Base-by-base conservation (phyloP, 306 rosid species). In the Sindora glabra region DNA sequence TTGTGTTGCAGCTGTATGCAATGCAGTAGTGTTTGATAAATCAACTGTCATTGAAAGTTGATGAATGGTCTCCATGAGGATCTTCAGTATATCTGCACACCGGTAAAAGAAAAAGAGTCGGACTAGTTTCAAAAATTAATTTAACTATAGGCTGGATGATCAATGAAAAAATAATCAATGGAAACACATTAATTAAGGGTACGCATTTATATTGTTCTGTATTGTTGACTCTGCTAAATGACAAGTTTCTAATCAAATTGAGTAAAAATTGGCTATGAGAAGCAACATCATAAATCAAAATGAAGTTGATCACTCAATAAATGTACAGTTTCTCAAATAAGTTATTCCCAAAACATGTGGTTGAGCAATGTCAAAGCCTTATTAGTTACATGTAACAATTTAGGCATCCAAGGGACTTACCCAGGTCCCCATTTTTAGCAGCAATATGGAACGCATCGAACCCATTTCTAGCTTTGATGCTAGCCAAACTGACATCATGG, bases 1-100 rank as follows among this genome's bases (percentile, higher is more conserved):
- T 77, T 80, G 96, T 6, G 82, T 74, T 23, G 89, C 89, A 33
- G 96, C 96, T 15, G 92, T 77, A 69, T 87, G 92, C 78, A 88
- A 68, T 9, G 87, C 89, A 45, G 96, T 88, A 61, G 85, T 84
- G 74, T 88, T 88, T 45, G 92, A 36, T 59, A 34, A 60, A 80
- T 84, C 96, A 44, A 84, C 92, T 0, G 96, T 88, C 89, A 84
- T 77, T 23, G 83, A 76, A 64, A 79, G 83, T 48, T 84, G 85
- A 15, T 89, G 89, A 58, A 84, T 68, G 45, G 79, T 82, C 64
- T 79, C 89, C 58, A 70, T 62, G 41, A 88, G 77, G 40, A 82
- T 72, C 85, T 79, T 84, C 67, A 88, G 30, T 62, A 88, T 77
- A 62, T 76, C 96, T 88, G 75, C 67, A 77, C 57, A 65, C 27